Evolutionary conservation across 2,329 filamentous ascomycete species (phyloP), one percentile per base, ranked within the genome.

Genomic region (Colletotrichum viniferum): DNA sequence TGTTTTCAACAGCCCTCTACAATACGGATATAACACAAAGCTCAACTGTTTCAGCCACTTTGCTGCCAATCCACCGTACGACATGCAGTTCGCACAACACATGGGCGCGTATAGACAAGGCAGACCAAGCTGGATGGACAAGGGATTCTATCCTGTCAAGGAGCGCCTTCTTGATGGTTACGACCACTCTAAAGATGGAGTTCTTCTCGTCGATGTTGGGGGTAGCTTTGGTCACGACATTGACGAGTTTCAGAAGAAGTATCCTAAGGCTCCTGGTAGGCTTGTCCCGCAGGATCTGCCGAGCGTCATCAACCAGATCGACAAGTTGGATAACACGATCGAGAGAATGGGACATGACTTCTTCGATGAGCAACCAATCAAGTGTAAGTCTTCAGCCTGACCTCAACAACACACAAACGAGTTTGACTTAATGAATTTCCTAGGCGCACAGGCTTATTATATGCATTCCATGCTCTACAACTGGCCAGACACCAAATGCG

Each of bases 281-380:
- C 78, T 90, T 3, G 78, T 90, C 0, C 78, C 90, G 0, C 88
- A 91, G 76, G 89, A 91, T 72, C 80, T 87, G 4, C 83, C 85
- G 0, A 79, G 81, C 7, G 85, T 89, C 8, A 82, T 86, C 24
- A 72, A 71, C 5, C 79, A 84, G 56, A 82, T 83, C 14, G 73
- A 80, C 21, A 74, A 80, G 2, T 77, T 86, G 0, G 80, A 83
- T 56, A 5, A 12, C 0, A 71, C 58, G 5, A 83, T 87, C 32
- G 79, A 83, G 62, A 71, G 77, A 4, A 84, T 88, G 82, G 79
- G 78, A 1, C 83, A 90, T 73, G 85, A 90, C 74, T 89, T 90
- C 67, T 86, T 85, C 73, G 85, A 79, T 0, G 83, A 85, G 52
- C 87, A 90, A 76, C 86, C 85, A 1, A 78, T 90, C 7, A 86